A percentile compares a stretch with the other conserved stretches of the same genome.
Conservation (phyloP, 352 stramenopile genomes). For the Lagenidium giganteum region DNA sequence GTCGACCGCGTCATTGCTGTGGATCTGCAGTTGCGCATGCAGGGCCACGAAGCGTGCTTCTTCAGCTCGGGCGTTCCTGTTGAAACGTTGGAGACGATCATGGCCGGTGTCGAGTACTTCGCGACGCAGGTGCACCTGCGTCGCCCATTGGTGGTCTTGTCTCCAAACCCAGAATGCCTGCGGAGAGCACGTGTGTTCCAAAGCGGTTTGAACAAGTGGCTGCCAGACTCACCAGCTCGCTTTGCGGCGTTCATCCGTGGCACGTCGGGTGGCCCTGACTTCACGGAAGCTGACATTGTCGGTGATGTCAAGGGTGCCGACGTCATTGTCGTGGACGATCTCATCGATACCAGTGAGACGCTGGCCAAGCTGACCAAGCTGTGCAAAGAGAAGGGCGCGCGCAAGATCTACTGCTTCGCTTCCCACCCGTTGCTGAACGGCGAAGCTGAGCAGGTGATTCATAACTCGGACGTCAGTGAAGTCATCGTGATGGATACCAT, state of each 20-base stretch:
- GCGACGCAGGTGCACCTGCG: slow-evolving; percentile 77
- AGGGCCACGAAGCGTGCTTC: slow-evolving; percentile 88
- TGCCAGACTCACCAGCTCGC: slow-evolving; percentile 69
- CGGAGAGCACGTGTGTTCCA: slow-evolving; percentile 84
- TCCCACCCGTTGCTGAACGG: slow-evolving; percentile 89
- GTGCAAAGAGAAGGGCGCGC: slow-evolving; percentile 75
- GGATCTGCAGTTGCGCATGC: slow-evolving; percentile 88
- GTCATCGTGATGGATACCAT: slow-evolving; percentile 91
- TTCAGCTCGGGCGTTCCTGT: slow-evolving; percentile 89
- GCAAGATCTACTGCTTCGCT: slow-evolving; percentile 87
- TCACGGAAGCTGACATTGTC: slow-evolving; percentile 79
- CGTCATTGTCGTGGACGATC: slow-evolving; percentile 91
- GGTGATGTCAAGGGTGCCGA: slow-evolving; percentile 86
- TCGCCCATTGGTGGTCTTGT: slow-evolving; percentile 80
- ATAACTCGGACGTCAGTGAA: slow-evolving; percentile 73
- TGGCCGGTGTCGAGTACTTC: slow-evolving; percentile 90
- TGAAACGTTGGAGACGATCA: slow-evolving; percentile 91
- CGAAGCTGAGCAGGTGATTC: slow-evolving; percentile 82
- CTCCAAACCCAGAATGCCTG: slow-evolving; percentile 85
- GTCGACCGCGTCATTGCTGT: slow-evolving; percentile 93
- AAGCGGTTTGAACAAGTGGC: slow-evolving; percentile 82
- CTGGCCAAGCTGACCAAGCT: slow-evolving; percentile 80
- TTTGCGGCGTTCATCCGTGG: slow-evolving; percentile 85
- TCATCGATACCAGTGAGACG: slow-evolving; percentile 86
- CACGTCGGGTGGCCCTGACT: slow-evolving; percentile 43